Base-by-base conservation (phyloP, 257 asterid species). In the Eustoma russellianum region DNA sequence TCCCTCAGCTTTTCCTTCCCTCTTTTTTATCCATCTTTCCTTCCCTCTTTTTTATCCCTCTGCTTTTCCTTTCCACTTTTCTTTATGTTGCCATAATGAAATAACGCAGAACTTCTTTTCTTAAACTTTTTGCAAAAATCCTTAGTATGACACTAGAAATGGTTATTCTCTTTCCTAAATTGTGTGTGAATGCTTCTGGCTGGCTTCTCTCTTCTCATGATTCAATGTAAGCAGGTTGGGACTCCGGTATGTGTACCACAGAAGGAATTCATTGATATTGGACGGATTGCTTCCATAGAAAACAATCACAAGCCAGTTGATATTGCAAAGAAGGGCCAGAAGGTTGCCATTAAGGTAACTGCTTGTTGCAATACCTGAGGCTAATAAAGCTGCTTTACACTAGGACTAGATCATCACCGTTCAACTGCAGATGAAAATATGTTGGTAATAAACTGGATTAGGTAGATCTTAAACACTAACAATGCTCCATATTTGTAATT, bases 321-420 rank as follows among this genome's bases (percentile, higher is more conserved):
- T 70, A 81, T 49, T 74, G 97, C 97, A 56, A 88, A 79, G 75
- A 92, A 85, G 73, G 95, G 99, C 52, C 93, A 81, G 64, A 76
- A 70, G 70, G 94, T 92, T 59, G 95, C 99, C 67, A 79, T 92
- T 59, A 92, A 92, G 99, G 99, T 92, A 83, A 76, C 17, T 58
- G 55, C 52, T 50, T 45, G 48, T 5, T 38, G 50, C 9, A 33
- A 17, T 24, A 24, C 30, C 45, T 44, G 46, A 13, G 13, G 24
- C 43, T 38, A 38, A 38, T 7, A 38, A 8, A 38, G 7, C 43
- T 38, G 9, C 11, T 12, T 15, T 30, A 40, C 40, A 8, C 41
- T 6, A 34, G 6, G 15, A 44, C 48, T 50, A 10, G 18, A 10
- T 16, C 35, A 0, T 4, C 5, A n/a, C 2, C 10, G 38, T 16